Conservation (phyloP, 1,284 basidiomycete species). For the Chalciporus sp. region DNA sequence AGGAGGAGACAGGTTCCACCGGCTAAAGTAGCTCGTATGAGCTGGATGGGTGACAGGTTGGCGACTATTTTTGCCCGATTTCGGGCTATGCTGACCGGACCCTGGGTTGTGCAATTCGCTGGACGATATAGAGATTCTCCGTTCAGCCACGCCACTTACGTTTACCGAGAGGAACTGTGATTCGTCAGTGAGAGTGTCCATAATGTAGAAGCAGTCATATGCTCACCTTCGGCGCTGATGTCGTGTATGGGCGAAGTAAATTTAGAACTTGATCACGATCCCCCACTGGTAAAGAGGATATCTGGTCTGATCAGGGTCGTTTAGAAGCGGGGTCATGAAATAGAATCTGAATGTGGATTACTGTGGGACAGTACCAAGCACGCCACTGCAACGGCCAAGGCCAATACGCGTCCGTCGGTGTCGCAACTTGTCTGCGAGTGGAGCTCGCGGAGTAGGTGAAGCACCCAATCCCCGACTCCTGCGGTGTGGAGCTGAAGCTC, state of each 20-base stretch:
- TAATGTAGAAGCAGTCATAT: constrained; percentile 16
- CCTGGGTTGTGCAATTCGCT: constrained; percentile 27
- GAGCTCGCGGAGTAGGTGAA: constrained; percentile 26
- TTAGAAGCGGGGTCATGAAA: constrained; percentile 26
- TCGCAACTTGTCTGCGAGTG: constrained; percentile 7
- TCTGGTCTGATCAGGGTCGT: constrained; percentile 35
- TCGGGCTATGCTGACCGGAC: constrained; percentile 12
- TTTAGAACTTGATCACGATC: constrained; percentile 38
- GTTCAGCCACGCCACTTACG: constrained; percentile 31
- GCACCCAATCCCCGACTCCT: constrained; percentile 39
- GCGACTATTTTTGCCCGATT: constrained; percentile 10
- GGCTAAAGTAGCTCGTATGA: constrained; percentile 24
- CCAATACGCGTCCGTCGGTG: constrained; percentile 19
- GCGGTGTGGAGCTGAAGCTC: constrained; percentile 42
- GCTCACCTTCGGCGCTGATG: constrained; percentile 30
- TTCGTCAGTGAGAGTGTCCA: constrained; percentile 19
- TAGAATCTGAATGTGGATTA: constrained; percentile 32
- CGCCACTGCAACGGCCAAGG: constrained; percentile 36
- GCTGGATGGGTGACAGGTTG: constrained; percentile 11
- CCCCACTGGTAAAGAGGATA: constrained; percentile 35
- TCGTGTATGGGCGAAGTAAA: constrained; percentile 42
- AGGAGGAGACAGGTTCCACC: constrained; percentile 34
- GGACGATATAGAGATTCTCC: constrained; percentile 21
- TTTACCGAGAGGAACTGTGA: constrained; percentile 25
- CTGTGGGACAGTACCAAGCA: constrained; percentile 39